Evolutionary conservation across 1,139 yeast species (phyloP).

Genomic region (Hansenula sp.): DNA sequence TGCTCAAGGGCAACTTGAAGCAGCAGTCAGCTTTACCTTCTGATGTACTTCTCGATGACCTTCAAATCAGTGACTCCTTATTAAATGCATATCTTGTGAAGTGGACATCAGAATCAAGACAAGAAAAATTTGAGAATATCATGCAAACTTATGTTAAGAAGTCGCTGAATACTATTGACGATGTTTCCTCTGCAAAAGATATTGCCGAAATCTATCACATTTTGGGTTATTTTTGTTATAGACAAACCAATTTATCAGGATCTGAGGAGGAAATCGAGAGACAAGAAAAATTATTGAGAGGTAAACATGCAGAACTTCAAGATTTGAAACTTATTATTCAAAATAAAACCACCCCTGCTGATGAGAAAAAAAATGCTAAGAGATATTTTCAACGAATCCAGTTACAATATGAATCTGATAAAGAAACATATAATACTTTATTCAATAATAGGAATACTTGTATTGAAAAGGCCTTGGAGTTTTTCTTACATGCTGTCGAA

Average conservation of each 20-base stretch:
- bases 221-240: slow-evolving; percentile 75
- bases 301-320: slow-evolving; percentile 41
- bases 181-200: slow-evolving; percentile 16
- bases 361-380: slow-evolving; percentile 47
- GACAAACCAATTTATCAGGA: slow-evolving; percentile 47
- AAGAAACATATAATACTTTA: slow-evolving; percentile 39
- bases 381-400: slow-evolving; percentile 46
- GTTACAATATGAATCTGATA: slow-evolving; percentile 46
- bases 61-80: slow-evolving; percentile 29
- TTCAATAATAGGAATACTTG: slow-evolving; percentile 38
- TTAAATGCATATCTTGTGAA: slow-evolving; percentile 53
- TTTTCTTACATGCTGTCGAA: slow-evolving; percentile 53
- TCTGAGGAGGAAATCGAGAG: slow-evolving; percentile 42
- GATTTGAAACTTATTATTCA: slow-evolving; percentile 44
- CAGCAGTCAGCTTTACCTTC: neutral
- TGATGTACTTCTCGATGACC: slow-evolving; percentile 7
- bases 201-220: slow-evolving; percentile 48
- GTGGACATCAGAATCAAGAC: slow-evolving; percentile 72
- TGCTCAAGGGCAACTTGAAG: slow-evolving; percentile 32
- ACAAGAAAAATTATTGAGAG: slow-evolving; percentile 34
- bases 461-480: slow-evolving; percentile 53
- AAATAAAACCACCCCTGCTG: slow-evolving; percentile 34
- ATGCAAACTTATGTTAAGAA: slow-evolving; percentile 54
- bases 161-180: slow-evolving; percentile 27
- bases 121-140: slow-evolving; percentile 58